phyloP scores from a whole-genome alignment of 257 asterid species.

The Capsicum chinense region DNA sequence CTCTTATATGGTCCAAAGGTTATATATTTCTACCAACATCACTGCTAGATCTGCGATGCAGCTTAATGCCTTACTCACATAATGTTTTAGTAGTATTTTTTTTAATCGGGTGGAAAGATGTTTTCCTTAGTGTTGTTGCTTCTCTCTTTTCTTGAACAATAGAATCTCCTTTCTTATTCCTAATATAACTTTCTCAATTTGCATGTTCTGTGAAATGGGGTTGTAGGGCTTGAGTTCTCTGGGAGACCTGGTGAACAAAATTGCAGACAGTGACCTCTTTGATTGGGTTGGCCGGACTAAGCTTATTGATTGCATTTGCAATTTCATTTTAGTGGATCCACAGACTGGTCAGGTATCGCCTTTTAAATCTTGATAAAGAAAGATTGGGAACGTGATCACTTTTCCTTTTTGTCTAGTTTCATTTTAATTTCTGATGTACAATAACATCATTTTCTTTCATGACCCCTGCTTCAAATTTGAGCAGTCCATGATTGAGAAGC shows the following conservation, averaged over 20 bases:
- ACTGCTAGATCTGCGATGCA: constrained; percentile 9
- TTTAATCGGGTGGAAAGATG: background rate
- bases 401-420: constrained; percentile 24
- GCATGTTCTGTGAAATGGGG: constrained; percentile 29
- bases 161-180: constrained; percentile 13
- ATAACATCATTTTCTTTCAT: constrained; percentile 26
- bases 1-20: background rate
- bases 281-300: constrained; percentile 84
- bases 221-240: constrained; percentile 74
- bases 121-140: background rate
- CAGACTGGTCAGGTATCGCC: constrained; percentile 81
- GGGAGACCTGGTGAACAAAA: constrained; percentile 76
- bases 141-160: constrained; percentile 13
- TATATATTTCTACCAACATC: constrained; percentile 17
- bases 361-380: constrained; percentile 30
- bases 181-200: background rate
- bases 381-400: constrained; percentile 17
- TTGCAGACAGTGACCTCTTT: constrained; percentile 57
- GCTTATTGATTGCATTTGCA: constrained; percentile 83
- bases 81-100: background rate
- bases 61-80: background rate
- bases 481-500: constrained; percentile 83
- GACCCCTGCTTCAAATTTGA: constrained; percentile 35
- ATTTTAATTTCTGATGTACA: constrained; percentile 34
- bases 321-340: constrained; percentile 76